A percentile compares a stretch with the other conserved stretches of the same genome.
Conservation (phyloP, 2,329 filamentous ascomycete species). For the Arthrobotrys sinensis region DNA sequence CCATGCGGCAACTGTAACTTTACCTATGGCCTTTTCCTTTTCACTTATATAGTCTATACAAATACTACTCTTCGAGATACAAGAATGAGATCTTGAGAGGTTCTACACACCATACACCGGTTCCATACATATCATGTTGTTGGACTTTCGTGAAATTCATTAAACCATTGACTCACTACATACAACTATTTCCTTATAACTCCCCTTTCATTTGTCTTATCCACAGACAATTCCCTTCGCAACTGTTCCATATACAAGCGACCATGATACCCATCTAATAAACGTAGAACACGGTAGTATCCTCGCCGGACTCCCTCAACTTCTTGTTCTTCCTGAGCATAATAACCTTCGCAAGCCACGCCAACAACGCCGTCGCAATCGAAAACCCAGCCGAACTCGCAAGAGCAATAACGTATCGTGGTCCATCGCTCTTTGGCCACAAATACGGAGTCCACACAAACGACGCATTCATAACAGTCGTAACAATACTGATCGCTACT, state of each 20-base stretch:
- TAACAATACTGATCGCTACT: conserved; percentile 70
- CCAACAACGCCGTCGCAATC: conserved; percentile 68
- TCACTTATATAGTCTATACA: conserved; percentile 25
- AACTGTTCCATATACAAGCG: too few relatives aligned
- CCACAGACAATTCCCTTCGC: background rate
- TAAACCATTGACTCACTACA: background rate
- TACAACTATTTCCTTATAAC: background rate
- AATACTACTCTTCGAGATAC: background rate
- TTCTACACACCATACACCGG: background rate
- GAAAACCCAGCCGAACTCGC: conserved; percentile 69
- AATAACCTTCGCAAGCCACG: conserved; percentile 69
- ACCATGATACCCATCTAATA: conserved; percentile 18
- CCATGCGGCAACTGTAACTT: conserved; percentile 39
- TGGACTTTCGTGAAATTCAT: background rate
- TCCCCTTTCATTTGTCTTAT: background rate
- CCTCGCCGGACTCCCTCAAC: conserved; percentile 64
- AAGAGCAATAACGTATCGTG: conserved; percentile 70
- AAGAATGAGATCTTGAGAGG: conserved; percentile 2
- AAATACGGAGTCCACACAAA: conserved; percentile 72
- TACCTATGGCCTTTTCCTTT: conserved; percentile 34
- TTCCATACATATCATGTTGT: background rate
- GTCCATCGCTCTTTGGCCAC: conserved; percentile 70
- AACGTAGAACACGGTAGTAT: conserved; percentile 47
- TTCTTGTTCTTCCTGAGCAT: conserved; percentile 69
- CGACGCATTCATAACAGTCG: conserved; percentile 70